Evolutionary conservation across 2,329 filamentous ascomycete genomes (phyloP).

Genomic region (Diaporthe helianthi): DNA sequence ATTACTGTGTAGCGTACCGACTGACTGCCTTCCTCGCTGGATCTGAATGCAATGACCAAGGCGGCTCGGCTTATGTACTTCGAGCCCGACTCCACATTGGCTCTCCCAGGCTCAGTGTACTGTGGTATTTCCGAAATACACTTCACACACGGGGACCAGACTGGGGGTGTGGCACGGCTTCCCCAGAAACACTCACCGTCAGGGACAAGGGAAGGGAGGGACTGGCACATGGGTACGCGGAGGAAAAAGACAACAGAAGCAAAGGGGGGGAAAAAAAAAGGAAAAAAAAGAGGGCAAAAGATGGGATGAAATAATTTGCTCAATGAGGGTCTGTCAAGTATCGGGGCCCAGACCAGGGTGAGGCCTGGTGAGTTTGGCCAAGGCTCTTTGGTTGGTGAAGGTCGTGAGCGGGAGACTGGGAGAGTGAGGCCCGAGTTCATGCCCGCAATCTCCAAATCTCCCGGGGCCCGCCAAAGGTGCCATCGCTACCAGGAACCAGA

Average conservation of each 20-base stretch:
- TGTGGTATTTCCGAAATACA: background rate
- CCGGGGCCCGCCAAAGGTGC: constrained; percentile 22
- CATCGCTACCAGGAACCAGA: constrained; percentile 16
- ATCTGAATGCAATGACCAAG: constrained; percentile 7
- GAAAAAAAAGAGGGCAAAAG: constrained; percentile 3
- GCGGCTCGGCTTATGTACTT: constrained; percentile 12
- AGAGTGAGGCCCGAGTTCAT: constrained; percentile 7
- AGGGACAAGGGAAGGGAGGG: constrained; percentile 3
- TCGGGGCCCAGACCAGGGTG: constrained; percentile 2
- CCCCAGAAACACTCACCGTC: constrained; percentile 21
- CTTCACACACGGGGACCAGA: background rate
- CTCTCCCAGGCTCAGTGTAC: background rate
- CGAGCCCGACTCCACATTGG: background rate
- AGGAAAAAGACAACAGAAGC: background rate
- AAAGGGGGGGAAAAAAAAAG: constrained; percentile 21
- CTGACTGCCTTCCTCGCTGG: background rate
- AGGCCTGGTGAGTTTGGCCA: constrained; percentile 5
- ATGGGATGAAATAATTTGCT: constrained; percentile 27
- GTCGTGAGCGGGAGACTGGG: background rate
- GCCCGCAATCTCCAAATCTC: constrained; percentile 18
- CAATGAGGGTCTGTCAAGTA: constrained; percentile 13
- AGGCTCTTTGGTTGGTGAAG: background rate
- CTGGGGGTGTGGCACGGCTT: constrained; percentile 17
- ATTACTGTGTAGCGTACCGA: background rate
- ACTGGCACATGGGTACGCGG: constrained; percentile 3